These are phyloP conservation scores for Magnaporthiopsis poae DNA, from an alignment of 2,329 filamentous ascomycete genomes.

Conservation along the genomic window DNA sequence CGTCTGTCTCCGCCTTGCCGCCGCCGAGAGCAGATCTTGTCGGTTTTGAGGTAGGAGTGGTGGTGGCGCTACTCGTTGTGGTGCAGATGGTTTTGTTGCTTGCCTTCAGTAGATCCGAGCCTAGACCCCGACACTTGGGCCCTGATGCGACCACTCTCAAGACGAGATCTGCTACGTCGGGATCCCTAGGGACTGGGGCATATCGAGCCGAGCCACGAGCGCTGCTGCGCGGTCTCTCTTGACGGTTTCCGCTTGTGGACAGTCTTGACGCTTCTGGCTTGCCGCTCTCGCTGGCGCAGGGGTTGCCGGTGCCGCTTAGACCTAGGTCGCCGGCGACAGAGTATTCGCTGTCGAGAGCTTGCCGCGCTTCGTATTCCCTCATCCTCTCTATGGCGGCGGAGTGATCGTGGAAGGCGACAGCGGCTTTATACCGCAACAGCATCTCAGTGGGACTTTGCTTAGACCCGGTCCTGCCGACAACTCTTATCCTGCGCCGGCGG, in stretches of 20 bases:
- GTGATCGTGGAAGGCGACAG: slow-evolving; percentile 2
- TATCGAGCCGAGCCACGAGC: background rate
- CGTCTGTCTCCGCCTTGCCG: background rate
- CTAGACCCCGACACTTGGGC: background rate
- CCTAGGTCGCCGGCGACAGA: background rate
- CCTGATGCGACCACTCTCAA: background rate
- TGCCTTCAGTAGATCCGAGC: background rate
- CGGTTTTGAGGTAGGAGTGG: background rate
- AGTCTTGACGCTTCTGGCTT: background rate
- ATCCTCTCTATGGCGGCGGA: background rate
- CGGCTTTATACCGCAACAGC: slow-evolving; percentile 5
- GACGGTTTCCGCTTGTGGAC: background rate
- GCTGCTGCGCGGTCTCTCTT: background rate
- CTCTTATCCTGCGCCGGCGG: background rate
- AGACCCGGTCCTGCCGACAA: background rate
- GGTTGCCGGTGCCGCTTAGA: background rate
- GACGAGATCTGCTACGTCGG: background rate
- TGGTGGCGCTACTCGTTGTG: background rate
- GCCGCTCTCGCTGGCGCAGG: background rate
- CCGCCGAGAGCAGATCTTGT: background rate
- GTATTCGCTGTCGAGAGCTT: background rate
- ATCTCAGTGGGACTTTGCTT: slow-evolving; percentile 6
- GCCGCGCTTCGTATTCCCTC: background rate
- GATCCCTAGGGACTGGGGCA: background rate
- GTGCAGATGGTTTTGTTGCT: background rate